These are phyloP conservation scores for Halophytophthora batemanensis DNA, from an alignment of 352 stramenopile species.

Conservation along the genomic window DNA sequence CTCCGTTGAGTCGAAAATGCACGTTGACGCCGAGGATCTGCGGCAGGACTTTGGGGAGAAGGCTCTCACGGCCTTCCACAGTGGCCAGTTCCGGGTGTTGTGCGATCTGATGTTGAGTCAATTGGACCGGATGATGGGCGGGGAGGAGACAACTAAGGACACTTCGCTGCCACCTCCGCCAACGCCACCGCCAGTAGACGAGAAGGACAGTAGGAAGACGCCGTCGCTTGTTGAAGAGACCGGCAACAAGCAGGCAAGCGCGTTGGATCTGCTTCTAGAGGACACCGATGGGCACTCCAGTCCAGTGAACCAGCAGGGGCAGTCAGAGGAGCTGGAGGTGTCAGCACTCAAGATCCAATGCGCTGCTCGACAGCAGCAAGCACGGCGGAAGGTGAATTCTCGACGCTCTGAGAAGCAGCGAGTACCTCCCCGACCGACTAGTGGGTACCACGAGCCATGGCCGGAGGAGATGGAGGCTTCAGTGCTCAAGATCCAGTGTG, in stretches of 20 bases:
- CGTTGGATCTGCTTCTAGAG: slow-evolving; percentile 16
- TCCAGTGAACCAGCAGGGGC: background rate
- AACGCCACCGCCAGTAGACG: slow-evolving; percentile 8
- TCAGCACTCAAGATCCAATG: slow-evolving; percentile 40
- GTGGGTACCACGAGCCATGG: no score
- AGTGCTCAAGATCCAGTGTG: slow-evolving; percentile 32
- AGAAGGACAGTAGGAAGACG: background rate
- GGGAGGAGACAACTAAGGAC: slow-evolving; percentile 6
- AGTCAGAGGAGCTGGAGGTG: slow-evolving; percentile 2
- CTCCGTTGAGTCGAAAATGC: slow-evolving; percentile 71
- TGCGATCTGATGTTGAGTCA: slow-evolving; percentile 61
- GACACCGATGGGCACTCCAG: slow-evolving; percentile 8
- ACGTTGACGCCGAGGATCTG: slow-evolving; percentile 53
- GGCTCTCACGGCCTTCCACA: slow-evolving; percentile 38
- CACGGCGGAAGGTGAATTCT: slow-evolving; percentile 32
- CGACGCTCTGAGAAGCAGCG: slow-evolving; percentile 15
- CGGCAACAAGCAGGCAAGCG: slow-evolving; percentile 7
- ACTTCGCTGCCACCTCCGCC: slow-evolving; percentile 5
- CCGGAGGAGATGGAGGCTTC: slow-evolving; percentile 15
- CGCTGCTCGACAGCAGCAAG: slow-evolving; percentile 43
- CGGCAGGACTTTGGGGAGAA: slow-evolving; percentile 48
- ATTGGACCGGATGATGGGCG: slow-evolving; percentile 54
- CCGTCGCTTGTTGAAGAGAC: background rate
- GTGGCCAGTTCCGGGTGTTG: slow-evolving; percentile 44
- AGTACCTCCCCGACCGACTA: no score